Base-by-base conservation (phyloP, 768 basidiomycete genomes). In the Lactarius tabidus region DNA sequence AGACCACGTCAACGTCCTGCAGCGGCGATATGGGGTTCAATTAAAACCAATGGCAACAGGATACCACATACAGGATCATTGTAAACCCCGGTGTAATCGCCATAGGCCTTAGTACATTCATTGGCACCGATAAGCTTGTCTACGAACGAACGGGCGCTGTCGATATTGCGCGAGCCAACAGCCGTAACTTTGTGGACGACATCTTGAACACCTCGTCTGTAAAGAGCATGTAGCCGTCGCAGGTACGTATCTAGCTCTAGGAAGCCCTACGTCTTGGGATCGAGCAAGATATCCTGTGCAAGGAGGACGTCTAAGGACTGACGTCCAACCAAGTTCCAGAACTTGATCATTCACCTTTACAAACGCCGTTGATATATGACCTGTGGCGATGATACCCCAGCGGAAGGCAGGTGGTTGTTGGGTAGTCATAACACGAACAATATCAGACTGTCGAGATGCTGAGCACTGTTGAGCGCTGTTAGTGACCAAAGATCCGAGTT, bases 361-460 rank as follows among this genome's bases (percentile, higher is more conserved):
- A 73, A 94, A 95, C 14, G 73, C 74, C 35, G 77, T 77, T 10
- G 91, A 85, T 64, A 94, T 95, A 23, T 74, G 72, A 35, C 91
- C 91, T 1, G 92, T 93, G 15, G 91, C 90, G 67, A 96, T 88
- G 68, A 95, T 90, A 20, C 93, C 93, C 93, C 93, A 94, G 62
- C 84, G 84, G 60, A 93, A 74, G 20, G 77, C 77, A 55, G 79
- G 76, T 1, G 79, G 77, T 67, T 76, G 75, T 60, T 57, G 57
- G 35, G 71, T 41, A 3, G 67, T 45, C 73, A 71, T 73, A 6
- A 23, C 39, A 54, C 15, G 18, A 36, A 23, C 45, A 53, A 10
- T 17, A 36, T 15, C 15, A 38, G 35, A 57, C 20, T 10, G 23
- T 15, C 45, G 23, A 15, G n/a, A n/a, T n/a, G n/a, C n/a, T n/a